Conservation (phyloP, 169 alveolate species). For the Blepharisma undulans region DNA sequence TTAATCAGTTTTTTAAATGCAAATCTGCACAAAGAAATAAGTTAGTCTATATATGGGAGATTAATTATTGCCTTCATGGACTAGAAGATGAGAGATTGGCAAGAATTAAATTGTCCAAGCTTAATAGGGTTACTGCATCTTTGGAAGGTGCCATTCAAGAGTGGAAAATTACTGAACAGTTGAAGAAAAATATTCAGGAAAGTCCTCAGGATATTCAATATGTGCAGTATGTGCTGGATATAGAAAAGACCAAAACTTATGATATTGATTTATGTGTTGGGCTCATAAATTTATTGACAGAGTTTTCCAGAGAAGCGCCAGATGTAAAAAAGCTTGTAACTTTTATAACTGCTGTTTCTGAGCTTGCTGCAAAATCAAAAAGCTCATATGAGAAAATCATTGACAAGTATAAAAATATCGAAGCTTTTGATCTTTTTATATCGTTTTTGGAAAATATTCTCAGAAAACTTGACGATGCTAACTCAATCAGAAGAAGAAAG, state of each 20-base stretch:
- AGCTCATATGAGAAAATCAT: background rate
- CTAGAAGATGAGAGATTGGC: background rate
- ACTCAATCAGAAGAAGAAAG: background rate
- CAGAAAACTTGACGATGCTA: background rate
- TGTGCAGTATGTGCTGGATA: background rate
- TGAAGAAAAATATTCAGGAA: background rate
- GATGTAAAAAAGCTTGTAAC: background rate
- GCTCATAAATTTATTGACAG: background rate
- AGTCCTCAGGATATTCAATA: background rate
- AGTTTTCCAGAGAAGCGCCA: background rate
- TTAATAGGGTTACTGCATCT: background rate
- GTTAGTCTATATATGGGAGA: background rate
- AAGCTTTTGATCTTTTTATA: background rate
- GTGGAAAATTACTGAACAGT: background rate
- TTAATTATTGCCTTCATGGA: conserved; percentile 8
- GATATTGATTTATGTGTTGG: background rate
- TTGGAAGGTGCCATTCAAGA: background rate
- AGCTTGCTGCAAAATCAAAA: background rate
- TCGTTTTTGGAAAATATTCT: background rate
- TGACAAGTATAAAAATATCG: background rate
- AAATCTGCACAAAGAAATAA: background rate
- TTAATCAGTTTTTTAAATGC: background rate
- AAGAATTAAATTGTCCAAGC: background rate
- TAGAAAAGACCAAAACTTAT: background rate
- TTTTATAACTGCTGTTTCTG: background rate